Evolutionary conservation across 495 filamentous ascomycete genomes (phyloP).

Genomic region (Penicillium desertorum): DNA sequence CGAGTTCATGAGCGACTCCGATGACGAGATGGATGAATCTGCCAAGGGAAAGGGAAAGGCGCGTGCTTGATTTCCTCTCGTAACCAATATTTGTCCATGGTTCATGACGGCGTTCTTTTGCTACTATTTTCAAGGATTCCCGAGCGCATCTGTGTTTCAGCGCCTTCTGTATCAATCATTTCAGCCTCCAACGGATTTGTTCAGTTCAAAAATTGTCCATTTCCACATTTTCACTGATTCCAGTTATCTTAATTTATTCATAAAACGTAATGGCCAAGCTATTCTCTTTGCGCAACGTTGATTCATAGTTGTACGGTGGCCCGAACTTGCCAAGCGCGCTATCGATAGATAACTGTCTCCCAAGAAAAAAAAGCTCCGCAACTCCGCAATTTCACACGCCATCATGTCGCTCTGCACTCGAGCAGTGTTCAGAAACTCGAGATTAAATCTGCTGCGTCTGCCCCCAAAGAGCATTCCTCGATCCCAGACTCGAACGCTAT

Average conservation of each 20-base stretch:
- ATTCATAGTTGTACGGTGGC: background rate
- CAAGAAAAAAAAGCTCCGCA: constrained; percentile 25
- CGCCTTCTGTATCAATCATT: constrained; percentile 14
- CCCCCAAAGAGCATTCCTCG: background rate
- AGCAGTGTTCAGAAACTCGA: constrained; percentile 24
- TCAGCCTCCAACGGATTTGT: background rate
- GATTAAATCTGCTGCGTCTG: constrained; percentile 4
- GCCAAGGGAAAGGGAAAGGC: constrained; percentile 48
- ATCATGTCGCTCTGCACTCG: constrained; percentile 38
- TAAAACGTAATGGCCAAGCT: background rate
- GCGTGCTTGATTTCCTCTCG: constrained; percentile 28
- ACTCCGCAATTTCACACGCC: constrained; percentile 19
- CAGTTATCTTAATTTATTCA: background rate
- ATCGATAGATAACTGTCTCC: constrained; percentile 28
- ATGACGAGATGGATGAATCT: constrained; percentile 38
- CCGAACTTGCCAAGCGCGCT: constrained; percentile 11
- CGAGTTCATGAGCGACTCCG: constrained; percentile 81
- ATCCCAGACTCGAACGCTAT: background rate
- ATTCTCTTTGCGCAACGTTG: background rate
- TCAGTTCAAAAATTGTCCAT: background rate
- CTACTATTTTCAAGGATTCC: constrained; percentile 5
- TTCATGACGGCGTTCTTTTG: constrained; percentile 24
- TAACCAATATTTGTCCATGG: constrained; percentile 9
- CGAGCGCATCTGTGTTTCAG: constrained; percentile 14
- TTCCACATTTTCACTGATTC: background rate